Conservation (phyloP, 208 protist genomes). For the Trypanosoma cruzi region DNA sequence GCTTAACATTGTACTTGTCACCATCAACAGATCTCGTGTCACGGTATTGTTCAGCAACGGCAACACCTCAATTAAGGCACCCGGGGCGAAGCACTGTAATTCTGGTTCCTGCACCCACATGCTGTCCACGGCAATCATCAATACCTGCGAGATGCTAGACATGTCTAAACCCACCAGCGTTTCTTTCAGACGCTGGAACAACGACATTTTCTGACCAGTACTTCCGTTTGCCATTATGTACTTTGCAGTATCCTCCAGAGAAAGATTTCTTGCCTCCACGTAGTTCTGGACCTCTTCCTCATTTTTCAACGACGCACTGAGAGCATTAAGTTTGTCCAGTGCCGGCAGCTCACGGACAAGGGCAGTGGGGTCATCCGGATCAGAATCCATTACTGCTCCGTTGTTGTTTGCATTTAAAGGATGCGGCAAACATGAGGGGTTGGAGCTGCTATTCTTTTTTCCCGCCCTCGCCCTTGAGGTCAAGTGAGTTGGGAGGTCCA, state of each 20-base stretch:
- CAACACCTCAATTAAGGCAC: slow-evolving; percentile 54
- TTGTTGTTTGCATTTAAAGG: not conserved
- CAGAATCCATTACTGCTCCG: slow-evolving; percentile 16
- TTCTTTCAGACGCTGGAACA: slow-evolving; percentile 73
- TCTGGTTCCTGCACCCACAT: slow-evolving; percentile 92
- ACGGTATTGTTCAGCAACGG: slow-evolving; percentile 58
- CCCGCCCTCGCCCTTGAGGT: slow-evolving; percentile 10
- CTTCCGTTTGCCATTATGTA: slow-evolving; percentile 93
- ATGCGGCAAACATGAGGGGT: not conserved
- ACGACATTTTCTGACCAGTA: slow-evolving; percentile 82
- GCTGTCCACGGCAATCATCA: slow-evolving; percentile 75
- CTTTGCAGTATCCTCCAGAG: slow-evolving; percentile 69
- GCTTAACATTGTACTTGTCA: slow-evolving; percentile 88
- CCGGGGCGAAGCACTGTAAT: slow-evolving; percentile 83
- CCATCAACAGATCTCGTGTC: slow-evolving; percentile 67
- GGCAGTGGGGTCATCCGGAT: slow-evolving; percentile 83
- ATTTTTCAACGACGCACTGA: slow-evolving; percentile 79
- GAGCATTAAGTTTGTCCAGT: slow-evolving; percentile 86
- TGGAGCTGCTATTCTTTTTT: not conserved
- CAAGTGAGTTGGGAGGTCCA: slow-evolving; percentile 56
- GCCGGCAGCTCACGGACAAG: slow-evolving; percentile 85
- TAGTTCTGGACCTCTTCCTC: slow-evolving; percentile 92
- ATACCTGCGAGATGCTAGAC: slow-evolving; percentile 64
- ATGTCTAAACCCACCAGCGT: slow-evolving; percentile 52
- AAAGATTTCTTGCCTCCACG: slow-evolving; percentile 85